phyloP scores from a whole-genome alignment of 129 eudicot species.

The Arctium minus region DNA sequence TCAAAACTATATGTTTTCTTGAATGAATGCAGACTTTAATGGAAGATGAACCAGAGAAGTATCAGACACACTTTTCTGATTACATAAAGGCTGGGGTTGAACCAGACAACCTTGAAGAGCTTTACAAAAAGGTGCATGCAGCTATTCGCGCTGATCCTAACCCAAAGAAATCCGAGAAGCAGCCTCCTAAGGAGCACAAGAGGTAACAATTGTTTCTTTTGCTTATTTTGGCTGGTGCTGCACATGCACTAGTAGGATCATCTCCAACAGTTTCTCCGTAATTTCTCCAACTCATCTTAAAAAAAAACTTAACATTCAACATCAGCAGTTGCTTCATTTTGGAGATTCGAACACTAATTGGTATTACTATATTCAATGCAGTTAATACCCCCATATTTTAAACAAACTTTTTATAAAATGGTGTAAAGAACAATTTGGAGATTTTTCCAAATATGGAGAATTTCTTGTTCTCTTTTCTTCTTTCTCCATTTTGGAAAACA shows the following conservation, averaged over 20 bases:
- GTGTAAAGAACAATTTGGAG: not conserved
- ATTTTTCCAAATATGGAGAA: not conserved
- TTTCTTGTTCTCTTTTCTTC: not conserved
- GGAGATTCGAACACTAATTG: too few relatives aligned
- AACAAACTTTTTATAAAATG: too few relatives aligned
- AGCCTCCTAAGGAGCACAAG: constrained; percentile 72
- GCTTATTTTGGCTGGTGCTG: not conserved
- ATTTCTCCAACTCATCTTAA: not conserved
- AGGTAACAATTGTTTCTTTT: constrained; percentile 36
- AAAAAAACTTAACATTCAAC: too few relatives aligned
- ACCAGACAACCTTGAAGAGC: constrained; percentile 59
- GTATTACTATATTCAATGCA: too few relatives aligned
- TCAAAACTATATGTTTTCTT: not conserved
- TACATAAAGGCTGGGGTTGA: constrained; percentile 63
- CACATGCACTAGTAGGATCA: too few relatives aligned
- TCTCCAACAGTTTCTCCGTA: not conserved
- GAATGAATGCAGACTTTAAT: constrained; percentile 38
- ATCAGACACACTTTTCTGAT: constrained; percentile 64
- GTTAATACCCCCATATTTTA: too few relatives aligned
- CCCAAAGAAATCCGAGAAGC: constrained; percentile 58
- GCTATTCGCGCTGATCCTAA: constrained; percentile 86
- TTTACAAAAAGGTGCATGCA: constrained; percentile 92
- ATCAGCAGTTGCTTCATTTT: too few relatives aligned
- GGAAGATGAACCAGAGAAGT: constrained; percentile 94
- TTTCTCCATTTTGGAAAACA: not conserved